These are phyloP conservation scores for Fusarium sp. DNA, from an alignment of 2,329 filamentous ascomycete species.

Conservation along the genomic window DNA sequence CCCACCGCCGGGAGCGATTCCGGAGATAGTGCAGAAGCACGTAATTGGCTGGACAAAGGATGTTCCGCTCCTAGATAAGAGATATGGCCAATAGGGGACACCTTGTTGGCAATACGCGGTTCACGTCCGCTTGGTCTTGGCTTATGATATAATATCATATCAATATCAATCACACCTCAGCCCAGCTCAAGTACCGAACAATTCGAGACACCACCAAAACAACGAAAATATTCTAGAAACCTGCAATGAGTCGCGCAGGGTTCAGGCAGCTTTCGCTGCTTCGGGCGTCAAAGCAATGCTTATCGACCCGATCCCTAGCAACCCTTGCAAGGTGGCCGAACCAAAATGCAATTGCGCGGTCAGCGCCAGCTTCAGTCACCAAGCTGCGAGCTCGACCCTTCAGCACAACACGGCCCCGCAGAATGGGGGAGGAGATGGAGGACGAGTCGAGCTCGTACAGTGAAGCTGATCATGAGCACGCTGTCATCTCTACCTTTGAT, in stretches of 20 bases:
- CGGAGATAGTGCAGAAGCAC: not conserved
- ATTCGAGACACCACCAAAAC: not conserved
- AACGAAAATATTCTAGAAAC: not conserved
- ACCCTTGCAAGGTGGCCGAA: constrained; percentile 16
- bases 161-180: not conserved
- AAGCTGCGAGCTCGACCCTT: constrained; percentile 16
- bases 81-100: constrained; percentile 17
- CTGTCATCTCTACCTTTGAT: constrained; percentile 64
- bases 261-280: constrained; percentile 37
- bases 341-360: constrained; percentile 6
- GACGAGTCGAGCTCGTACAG: constrained; percentile 54
- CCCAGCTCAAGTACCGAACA: constrained; percentile 3
- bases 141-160: constrained; percentile 22
- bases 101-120: constrained; percentile 26
- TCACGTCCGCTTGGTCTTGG: constrained; percentile 3
- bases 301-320: constrained; percentile 30
- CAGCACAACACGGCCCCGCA: constrained; percentile 19
- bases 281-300: constrained; percentile 27
- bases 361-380: not conserved
- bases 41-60: constrained; percentile 18
- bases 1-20: constrained; percentile 22
- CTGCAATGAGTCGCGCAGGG: constrained; percentile 31
- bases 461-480: constrained; percentile 62
- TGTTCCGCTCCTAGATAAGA: constrained; percentile 28
- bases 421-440: constrained; percentile 36